Conservation (phyloP, 202 grass and related monocot species). For the Saccharum hybrid region DNA sequence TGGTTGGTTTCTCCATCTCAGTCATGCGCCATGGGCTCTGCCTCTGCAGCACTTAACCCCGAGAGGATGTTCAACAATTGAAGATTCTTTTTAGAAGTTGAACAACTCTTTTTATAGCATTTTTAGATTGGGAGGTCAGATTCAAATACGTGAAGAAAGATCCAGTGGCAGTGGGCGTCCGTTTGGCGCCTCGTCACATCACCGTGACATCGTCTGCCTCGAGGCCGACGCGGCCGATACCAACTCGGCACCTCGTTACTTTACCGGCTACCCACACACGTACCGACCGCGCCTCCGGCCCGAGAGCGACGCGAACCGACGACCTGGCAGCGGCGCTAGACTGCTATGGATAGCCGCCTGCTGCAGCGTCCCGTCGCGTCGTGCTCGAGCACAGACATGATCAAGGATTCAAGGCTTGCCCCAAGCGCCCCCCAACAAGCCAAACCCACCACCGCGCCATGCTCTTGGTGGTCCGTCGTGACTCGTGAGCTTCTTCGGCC, state of each 20-base stretch:
- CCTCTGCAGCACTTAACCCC: neutral
- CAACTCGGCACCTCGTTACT: conserved; percentile 18
- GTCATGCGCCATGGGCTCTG: neutral
- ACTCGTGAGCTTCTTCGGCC: too few species aligned
- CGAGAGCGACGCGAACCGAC: conserved; percentile 4
- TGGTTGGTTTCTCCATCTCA: too few species aligned
- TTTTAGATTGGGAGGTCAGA: neutral
- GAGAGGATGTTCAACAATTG: neutral
- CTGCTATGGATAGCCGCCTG: neutral
- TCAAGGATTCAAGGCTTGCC: too few species aligned
- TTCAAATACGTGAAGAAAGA: neutral
- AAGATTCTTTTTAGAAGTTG: neutral
- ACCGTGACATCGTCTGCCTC: conserved; percentile 6
- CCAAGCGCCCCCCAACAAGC: too few species aligned
- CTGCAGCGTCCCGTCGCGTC: neutral
- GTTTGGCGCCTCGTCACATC: conserved; percentile 27
- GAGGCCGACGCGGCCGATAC: conserved; percentile 20
- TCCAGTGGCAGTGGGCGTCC: neutral
- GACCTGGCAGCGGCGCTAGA: neutral
- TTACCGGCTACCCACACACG: neutral
- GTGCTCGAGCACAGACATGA: neutral
- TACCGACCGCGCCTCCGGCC: neutral
- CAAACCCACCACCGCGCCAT: too few species aligned
- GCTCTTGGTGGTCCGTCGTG: too few species aligned
- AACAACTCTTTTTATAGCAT: too few species aligned